A percentile compares a stretch with the other conserved stretches of the same genome.
Conservation (phyloP, 202 grass and related monocot genomes). For the Schoenoplectus tabernaemontani region DNA sequence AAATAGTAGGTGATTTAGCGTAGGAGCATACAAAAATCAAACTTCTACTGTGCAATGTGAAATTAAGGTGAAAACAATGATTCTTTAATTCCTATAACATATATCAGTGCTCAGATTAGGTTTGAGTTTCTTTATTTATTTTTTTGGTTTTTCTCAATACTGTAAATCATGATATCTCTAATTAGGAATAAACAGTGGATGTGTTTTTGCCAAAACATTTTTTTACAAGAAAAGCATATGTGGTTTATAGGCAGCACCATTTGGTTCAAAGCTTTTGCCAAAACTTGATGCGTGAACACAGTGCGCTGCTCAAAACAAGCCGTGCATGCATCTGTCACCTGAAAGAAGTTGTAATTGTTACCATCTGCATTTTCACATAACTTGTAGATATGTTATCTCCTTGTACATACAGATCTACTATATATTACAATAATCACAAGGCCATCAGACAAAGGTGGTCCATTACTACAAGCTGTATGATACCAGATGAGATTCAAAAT, state of each 20-base stretch:
- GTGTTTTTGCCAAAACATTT: not conserved
- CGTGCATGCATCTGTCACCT: conserved; percentile 93
- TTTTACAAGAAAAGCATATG: conserved; percentile 9
- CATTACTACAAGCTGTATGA: not conserved
- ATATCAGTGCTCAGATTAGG: not conserved
- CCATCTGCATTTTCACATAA: conserved; percentile 25
- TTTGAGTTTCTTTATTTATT: not conserved
- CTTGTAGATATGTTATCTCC: conserved; percentile 16
- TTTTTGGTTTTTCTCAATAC: not conserved
- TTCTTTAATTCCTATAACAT: not conserved
- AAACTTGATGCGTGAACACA: conserved; percentile 97
- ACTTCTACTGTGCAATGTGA: not conserved
- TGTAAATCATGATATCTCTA: not conserved
- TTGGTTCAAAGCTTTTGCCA: conserved; percentile 79
- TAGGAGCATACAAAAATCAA: not conserved
- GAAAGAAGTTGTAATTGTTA: conserved; percentile 26
- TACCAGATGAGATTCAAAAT: conserved; percentile 2
- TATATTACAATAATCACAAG: conserved; percentile 10
- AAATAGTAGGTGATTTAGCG: not conserved
- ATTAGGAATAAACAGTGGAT: not conserved
- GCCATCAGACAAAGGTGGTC: conserved; percentile 7
- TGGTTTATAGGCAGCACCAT: conserved; percentile 39
- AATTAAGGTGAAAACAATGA: not conserved
- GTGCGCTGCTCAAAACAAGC: conserved; percentile 97
- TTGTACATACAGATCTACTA: conserved; percentile 13